A percentile compares a stretch with the other conserved stretches of the same genome.
phyloP scores from a whole-genome alignment of 2,329 filamentous ascomycete genomes.

The Rhexocercosporidium sp. region DNA sequence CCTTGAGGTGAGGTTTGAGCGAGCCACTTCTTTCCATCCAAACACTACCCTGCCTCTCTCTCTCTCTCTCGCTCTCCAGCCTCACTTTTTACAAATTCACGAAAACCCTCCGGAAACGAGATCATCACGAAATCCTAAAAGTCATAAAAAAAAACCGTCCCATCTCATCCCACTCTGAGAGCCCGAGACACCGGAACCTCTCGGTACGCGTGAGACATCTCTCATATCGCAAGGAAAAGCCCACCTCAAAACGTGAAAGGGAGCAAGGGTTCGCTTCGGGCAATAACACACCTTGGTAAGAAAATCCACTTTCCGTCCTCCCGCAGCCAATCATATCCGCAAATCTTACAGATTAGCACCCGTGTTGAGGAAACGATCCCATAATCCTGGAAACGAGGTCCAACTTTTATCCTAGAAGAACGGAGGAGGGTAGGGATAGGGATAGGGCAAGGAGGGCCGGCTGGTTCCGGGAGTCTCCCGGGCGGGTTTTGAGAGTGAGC shows the following conservation, averaged over 20 bases:
- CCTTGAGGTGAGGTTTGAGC: no score
- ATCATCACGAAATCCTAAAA: neutral
- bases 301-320: neutral
- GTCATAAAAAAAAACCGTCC: constrained; percentile 5
- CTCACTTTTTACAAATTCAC: neutral
- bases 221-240: neutral
- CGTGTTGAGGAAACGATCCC: constrained; percentile 2
- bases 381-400: constrained; percentile 6
- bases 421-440: neutral
- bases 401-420: neutral
- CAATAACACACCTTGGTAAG: neutral
- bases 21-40: neutral
- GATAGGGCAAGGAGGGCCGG: neutral
- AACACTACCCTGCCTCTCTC: no score
- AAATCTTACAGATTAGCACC: neutral
- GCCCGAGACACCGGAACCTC: constrained; percentile 20
- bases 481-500: neutral
- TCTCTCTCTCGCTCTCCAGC: no score
- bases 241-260: neutral
- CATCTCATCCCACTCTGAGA: constrained; percentile 5
- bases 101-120: neutral
- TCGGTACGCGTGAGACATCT: constrained; percentile 9
- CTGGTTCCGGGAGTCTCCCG: neutral
- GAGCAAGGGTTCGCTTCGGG: neutral
- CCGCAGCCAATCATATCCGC: neutral